Base-by-base conservation (phyloP, 2,329 filamentous ascomycete species). In the Neopestalotiopsis sp. region DNA sequence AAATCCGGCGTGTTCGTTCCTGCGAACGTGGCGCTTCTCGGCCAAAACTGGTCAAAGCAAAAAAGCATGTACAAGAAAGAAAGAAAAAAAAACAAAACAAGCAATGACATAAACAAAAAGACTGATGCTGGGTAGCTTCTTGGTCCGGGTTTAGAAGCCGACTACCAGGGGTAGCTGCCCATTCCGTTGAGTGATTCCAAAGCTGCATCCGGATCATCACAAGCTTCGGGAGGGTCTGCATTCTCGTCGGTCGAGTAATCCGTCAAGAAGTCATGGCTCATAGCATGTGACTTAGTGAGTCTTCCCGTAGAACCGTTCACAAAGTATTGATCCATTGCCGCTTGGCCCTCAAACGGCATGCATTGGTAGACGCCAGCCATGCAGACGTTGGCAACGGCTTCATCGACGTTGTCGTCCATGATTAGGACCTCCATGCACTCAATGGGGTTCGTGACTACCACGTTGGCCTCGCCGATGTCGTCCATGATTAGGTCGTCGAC, bases 191-290 rank as follows among this genome's bases (percentile, higher is more conserved):
- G 24, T 28, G 24, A 28, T 28, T 28, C 24, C 24, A 28, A 28
- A 38, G 34, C 10, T 38, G 34, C 34, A 10, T 52, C 45, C 6
- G 45, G 17, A n/a, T 74, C 66, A 1, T 73, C 75, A 13, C 77
- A 72, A 20, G 75, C 75, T 61, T 78, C 77, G 4, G 73, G 74
- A 49, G 77, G 76, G 49, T 78, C 77, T 24, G 68, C 74, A 20
- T 77, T 72, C 28, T 70, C 66, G 34, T 72, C 20, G 10, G 68
- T 65, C 14, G 70, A 65, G 6, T 72, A 70, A 24, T 74, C 66
- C 69, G 14, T 77, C 64, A 60, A 74, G 76, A 20, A 72, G 65
- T 40, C 70, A 40, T 24, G 77, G 68, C 68, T 45, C 69, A 7
- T 20, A 20, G 45, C 20, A 59, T 2, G 5, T 14, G 13, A 7